phyloP scores from a whole-genome alignment of 192 early-diverging fungal genomes.

The Linnemannia elongata region DNA sequence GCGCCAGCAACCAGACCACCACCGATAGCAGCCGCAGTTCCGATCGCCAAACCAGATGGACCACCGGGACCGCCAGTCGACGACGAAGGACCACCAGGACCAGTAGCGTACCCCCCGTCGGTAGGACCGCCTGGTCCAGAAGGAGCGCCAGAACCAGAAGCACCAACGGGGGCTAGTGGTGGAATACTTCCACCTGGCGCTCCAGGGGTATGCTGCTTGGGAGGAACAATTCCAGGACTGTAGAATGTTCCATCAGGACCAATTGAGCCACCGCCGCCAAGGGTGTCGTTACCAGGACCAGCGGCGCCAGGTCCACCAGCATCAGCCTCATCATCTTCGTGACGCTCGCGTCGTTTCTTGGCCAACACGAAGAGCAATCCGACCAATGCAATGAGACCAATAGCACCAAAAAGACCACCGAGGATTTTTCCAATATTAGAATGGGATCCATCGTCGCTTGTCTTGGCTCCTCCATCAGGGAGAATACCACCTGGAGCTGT shows the following conservation, averaged over 20 bases:
- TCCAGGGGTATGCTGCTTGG: slow-evolving; percentile 22
- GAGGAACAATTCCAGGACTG: not conserved
- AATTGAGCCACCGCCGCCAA: slow-evolving; percentile 6
- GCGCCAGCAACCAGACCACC: slow-evolving; percentile 14
- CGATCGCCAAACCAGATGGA: slow-evolving; percentile 5
- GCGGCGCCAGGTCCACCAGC: not conserved
- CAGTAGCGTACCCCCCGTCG: not conserved
- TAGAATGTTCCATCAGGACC: slow-evolving; percentile 15
- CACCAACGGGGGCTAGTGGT: not conserved
- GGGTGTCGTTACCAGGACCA: not conserved
- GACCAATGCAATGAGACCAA: slow-evolving; percentile 25
- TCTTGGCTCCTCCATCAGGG: slow-evolving; percentile 7
- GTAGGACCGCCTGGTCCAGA: slow-evolving; percentile 7
- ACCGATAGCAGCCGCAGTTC: slow-evolving; percentile 9
- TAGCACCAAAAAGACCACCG: slow-evolving; percentile 16
- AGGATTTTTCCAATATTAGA: slow-evolving; percentile 1
- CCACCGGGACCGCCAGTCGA: not conserved
- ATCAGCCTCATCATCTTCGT: not conserved
- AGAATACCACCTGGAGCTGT: not conserved
- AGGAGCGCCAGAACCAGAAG: not conserved
- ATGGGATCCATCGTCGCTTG: not conserved
- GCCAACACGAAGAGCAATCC: slow-evolving; percentile 29
- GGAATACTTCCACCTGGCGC: slow-evolving; percentile 17
- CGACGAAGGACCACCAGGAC: not conserved
- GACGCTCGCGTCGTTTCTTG: slow-evolving; percentile 16